Conservation (phyloP, 495 filamentous ascomycete species). For the Amorphotheca resinae region DNA sequence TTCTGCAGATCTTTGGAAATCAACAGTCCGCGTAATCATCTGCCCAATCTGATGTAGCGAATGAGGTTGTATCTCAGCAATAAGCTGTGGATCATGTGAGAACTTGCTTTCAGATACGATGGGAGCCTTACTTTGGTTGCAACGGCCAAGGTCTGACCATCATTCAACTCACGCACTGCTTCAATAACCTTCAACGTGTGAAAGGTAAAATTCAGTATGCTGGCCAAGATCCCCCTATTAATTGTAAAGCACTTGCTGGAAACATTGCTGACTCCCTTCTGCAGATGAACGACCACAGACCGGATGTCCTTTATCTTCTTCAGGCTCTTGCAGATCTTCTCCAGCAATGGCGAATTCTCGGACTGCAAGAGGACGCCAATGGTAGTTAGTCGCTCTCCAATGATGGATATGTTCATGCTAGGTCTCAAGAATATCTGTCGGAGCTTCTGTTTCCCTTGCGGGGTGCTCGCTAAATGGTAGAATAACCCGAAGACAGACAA, state of each 20-base stretch:
- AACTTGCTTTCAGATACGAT: neutral
- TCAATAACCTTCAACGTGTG: constrained; percentile 59
- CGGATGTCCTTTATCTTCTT: constrained; percentile 71
- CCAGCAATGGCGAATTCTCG: constrained; percentile 48
- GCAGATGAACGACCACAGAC: constrained; percentile 54
- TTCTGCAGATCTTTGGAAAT: constrained; percentile 68
- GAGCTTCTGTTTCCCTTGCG: constrained; percentile 65
- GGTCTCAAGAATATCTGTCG: constrained; percentile 80
- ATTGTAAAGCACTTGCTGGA: constrained; percentile 43
- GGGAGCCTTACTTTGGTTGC: constrained; percentile 37
- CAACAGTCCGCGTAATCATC: constrained; percentile 62
- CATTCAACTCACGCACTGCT: constrained; percentile 45
- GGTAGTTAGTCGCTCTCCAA: constrained; percentile 62
- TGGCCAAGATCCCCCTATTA: constrained; percentile 59
- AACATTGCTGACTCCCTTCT: constrained; percentile 58
- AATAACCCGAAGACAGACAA: constrained; percentile 85
- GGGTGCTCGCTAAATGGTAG: constrained; percentile 61
- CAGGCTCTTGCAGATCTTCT: constrained; percentile 48
- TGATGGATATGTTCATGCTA: constrained; percentile 50
- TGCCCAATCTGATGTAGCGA: constrained; percentile 53
- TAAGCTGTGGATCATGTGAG: constrained; percentile 4
- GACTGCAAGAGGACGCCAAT: constrained; percentile 56
- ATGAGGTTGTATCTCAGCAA: constrained; percentile 30
- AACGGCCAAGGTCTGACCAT: constrained; percentile 42
- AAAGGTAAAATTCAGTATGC: constrained; percentile 35